Conservation (phyloP, 495 filamentous ascomycete genomes). For the Trichocladium uniseriatum region DNA sequence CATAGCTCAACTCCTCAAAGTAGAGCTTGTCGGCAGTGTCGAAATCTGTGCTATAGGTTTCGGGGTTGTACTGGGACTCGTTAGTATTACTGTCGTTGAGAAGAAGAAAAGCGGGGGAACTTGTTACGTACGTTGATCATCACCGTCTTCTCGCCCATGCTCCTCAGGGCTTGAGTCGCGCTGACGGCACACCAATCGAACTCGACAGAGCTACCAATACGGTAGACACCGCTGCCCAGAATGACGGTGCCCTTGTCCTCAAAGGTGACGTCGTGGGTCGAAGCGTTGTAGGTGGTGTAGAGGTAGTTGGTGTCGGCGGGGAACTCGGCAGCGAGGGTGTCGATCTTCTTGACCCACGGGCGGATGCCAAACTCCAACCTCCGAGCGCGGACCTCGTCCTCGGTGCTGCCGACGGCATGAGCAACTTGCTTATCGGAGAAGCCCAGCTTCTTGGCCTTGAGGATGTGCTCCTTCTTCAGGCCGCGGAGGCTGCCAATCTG, state of each 20-base stretch:
- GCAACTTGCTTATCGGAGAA: conserved; percentile 97
- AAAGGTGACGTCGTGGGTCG: conserved; percentile 90
- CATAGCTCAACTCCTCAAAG: conserved; percentile 95
- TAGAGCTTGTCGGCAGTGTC: conserved; percentile 93
- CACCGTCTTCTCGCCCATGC: conserved; percentile 93
- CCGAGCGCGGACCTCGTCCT: conserved; percentile 82
- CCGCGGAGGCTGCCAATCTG: conserved; percentile 79
- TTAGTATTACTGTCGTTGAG: conserved; percentile 12
- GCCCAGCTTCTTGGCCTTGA: conserved; percentile 91
- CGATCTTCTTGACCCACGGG: conserved; percentile 95
- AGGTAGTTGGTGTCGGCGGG: conserved; percentile 96
- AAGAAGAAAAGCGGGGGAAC: not conserved
- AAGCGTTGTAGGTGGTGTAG: conserved; percentile 96
- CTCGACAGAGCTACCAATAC: conserved; percentile 94
- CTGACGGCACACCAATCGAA: conserved; percentile 99
- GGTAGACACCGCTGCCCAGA: conserved; percentile 88
- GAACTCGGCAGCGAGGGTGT: conserved; percentile 94
- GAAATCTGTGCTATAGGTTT: conserved; percentile 84
- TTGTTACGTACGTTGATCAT: conserved; percentile 69
- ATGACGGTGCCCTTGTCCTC: conserved; percentile 88
- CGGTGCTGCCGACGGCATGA: conserved; percentile 68
- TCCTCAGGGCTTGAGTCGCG: conserved; percentile 71
- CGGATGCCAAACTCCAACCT: conserved; percentile 77
- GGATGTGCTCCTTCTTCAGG: conserved; percentile 74
- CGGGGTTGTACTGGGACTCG: conserved; percentile 58